These are phyloP conservation scores for Saccharomyces hybrid DNA, from an alignment of 1,139 yeast genomes.

Conservation along the genomic window DNA sequence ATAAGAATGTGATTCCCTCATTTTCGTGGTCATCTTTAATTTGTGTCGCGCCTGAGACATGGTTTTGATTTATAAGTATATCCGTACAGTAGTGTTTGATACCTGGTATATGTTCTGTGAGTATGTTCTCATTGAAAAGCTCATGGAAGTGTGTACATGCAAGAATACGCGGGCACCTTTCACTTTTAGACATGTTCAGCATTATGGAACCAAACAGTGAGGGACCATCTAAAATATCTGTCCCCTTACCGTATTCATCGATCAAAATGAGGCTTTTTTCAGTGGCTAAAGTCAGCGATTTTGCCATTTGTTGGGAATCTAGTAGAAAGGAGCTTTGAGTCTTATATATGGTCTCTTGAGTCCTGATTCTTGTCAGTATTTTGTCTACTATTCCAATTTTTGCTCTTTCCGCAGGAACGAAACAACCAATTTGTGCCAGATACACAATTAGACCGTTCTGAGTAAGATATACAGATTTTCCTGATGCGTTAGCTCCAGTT, in stretches of 20 bases:
- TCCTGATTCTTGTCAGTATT: conserved; percentile 38
- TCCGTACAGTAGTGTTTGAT: conserved; percentile 16
- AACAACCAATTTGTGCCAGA: conserved; percentile 44
- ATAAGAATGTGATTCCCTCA: conserved; percentile 32
- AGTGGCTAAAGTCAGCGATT: conserved; percentile 35
- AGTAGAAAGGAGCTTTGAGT: conserved; percentile 41
- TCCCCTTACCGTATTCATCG: conserved; percentile 50
- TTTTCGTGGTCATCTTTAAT: conserved; percentile 4
- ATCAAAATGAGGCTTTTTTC: conserved; percentile 37
- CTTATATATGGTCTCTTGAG: conserved; percentile 39
- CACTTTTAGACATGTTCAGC: conserved; percentile 19
- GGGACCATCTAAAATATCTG: conserved; percentile 41
- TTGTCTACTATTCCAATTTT: conserved; percentile 40
- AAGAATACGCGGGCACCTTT: conserved; percentile 31
- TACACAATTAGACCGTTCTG: conserved; percentile 40
- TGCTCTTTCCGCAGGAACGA: conserved; percentile 41
- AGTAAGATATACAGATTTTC: conserved; percentile 42
- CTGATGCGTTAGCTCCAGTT: conserved; percentile 49
- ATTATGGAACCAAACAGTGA: conserved; percentile 39
- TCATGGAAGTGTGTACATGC: conserved; percentile 43
- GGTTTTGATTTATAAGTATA: background rate
- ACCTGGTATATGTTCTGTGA: conserved; percentile 13
- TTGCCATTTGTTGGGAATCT: conserved; percentile 41
- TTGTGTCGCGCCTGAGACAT: background rate
- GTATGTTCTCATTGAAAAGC: conserved; percentile 27